Base-by-base conservation (phyloP, 331 rosid genomes). In the Quercus tomentella region DNA sequence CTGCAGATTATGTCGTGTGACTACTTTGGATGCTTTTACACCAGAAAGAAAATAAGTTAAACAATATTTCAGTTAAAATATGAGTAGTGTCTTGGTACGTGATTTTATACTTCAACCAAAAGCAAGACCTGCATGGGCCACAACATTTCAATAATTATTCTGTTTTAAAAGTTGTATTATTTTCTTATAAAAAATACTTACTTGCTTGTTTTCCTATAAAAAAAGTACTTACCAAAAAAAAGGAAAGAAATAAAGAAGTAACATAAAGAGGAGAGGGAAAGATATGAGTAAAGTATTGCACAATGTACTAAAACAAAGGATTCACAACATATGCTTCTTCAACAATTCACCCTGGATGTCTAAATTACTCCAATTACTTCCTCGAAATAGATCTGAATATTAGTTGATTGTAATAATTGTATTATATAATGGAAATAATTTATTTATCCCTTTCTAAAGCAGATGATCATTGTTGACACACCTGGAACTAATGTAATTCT, bases 401-500 rank as follows among this genome's bases (percentile, higher is more conserved):
- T 74, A 21, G 63, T 69, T 75, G 41, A 56, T 74, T 54, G 31
- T 78, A 22, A 71, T 76, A 26, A 25, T 8, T 73, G 70, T 55
- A 28, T 58, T 76, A 26, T 17, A 52, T 23, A 56, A 20, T 6
- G 72, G 60, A 56, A 37, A 76, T 58, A 5, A 60, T 56, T 80
- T 58, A 7, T 79, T 61, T 67, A 4, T 45, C 82, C 56, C 28
- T 73, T 83, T 73, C 73, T 77, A 52, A 80, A 68, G 70, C 98
- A 93, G 99, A 95, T 95, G 93, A 90, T 81, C 72, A 66, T 95
- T 82, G 98, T 95, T 56, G 99, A 95, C 82, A 95, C 99, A 72
- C 99, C 99, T 65, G 99, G 99, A 86, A 93, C 99, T 74, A 95
- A 95, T 90, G 99, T 95, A 84, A 95, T 95, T 88, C 97, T 93